Conservation (phyloP, 768 basidiomycete genomes). For the Podaxis rugospora region DNA sequence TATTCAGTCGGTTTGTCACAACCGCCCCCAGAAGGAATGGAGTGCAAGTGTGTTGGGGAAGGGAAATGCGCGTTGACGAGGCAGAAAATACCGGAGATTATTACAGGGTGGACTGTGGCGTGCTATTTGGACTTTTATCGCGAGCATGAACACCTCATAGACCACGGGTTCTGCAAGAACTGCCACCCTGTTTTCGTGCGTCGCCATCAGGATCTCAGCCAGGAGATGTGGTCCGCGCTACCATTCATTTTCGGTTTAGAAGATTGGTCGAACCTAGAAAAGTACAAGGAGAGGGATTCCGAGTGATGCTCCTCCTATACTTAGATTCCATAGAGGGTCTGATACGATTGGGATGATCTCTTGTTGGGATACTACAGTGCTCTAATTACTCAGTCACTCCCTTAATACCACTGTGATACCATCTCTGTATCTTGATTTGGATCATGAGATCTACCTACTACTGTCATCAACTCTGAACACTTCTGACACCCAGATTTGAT, state of each 20-base stretch:
- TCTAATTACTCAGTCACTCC: neutral
- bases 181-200: conserved; percentile 18
- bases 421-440: neutral
- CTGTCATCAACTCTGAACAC: neutral
- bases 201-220: conserved; percentile 16
- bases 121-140: conserved; percentile 29
- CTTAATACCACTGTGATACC: neutral
- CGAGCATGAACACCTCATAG: conserved; percentile 21
- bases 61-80: conserved; percentile 16
- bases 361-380: neutral
- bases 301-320: conserved; percentile 13
- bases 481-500: neutral
- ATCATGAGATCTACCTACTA: neutral
- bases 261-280: conserved; percentile 25
- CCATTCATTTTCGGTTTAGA: conserved; percentile 26
- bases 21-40: conserved; percentile 10
- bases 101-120: conserved; percentile 26
- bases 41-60: conserved; percentile 11
- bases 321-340: neutral
- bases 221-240: conserved; percentile 28
- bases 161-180: conserved; percentile 19
- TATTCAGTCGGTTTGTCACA: neutral
- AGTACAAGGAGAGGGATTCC: conserved; percentile 15
- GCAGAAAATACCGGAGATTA: conserved; percentile 20
- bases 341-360: neutral